Conservation (phyloP, 176 grass and related monocot genomes). For the Coix lacrymajobi region DNA sequence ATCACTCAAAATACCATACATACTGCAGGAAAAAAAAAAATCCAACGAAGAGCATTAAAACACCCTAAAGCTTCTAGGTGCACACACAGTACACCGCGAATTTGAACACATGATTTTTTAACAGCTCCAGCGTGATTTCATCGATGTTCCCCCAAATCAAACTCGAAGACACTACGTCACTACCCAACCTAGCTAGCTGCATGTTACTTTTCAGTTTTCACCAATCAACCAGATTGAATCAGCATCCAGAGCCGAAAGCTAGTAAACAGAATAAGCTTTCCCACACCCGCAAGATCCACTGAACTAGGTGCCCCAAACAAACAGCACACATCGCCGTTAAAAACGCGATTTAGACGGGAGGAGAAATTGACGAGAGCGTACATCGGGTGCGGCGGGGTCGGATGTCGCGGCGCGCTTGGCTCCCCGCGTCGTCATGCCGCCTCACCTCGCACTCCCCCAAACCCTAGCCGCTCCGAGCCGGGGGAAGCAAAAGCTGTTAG, state of each 20-base stretch:
- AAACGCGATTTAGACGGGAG: background rate
- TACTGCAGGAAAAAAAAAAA: background rate
- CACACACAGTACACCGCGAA: background rate
- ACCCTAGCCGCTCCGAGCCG: background rate
- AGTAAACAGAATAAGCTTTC: background rate
- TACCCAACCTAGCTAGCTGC: background rate
- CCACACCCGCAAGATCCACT: background rate
- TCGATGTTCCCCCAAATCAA: background rate
- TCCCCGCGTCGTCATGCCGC: constrained; percentile 42
- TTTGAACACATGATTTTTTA: background rate
- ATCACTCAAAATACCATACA: background rate
- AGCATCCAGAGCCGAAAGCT: background rate
- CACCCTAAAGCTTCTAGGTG: background rate
- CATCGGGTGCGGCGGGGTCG: constrained; percentile 27
- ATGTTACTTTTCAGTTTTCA: background rate
- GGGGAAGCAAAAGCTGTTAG: background rate
- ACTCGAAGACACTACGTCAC: background rate
- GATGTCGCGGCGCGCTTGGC: constrained; percentile 48
- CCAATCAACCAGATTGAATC: background rate
- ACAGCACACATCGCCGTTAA: background rate
- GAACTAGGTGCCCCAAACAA: background rate
- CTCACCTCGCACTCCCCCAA: background rate
- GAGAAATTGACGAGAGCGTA: constrained; percentile 6
- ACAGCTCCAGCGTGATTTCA: background rate
- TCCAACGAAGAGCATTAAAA: background rate